A percentile compares a stretch with the other conserved stretches of the same genome.
These are phyloP conservation scores for Xylaria sp. DNA, from an alignment of 2,329 filamentous ascomycete genomes.

Conservation along the genomic window DNA sequence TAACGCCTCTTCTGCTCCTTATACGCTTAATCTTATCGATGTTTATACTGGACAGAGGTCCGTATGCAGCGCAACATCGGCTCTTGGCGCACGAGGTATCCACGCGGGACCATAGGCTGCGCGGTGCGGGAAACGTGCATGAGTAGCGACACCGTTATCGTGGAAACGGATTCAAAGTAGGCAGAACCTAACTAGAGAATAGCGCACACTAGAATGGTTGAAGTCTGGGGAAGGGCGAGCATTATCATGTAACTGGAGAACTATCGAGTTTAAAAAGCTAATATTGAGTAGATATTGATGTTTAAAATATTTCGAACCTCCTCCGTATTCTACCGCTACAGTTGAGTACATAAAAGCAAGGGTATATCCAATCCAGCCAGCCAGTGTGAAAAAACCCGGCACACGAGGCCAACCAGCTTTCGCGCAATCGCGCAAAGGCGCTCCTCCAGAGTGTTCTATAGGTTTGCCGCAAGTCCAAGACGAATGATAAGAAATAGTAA, in stretches of 20 bases:
- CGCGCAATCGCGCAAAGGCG: slow-evolving; percentile 6
- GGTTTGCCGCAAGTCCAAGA: slow-evolving; percentile 18
- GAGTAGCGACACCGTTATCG: not conserved
- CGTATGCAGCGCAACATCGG: slow-evolving; percentile 26
- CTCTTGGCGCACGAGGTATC: slow-evolving; percentile 35
- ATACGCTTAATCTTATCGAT: not conserved
- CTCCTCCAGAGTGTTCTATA: slow-evolving; percentile 34
- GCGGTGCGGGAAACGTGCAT: slow-evolving; percentile 34
- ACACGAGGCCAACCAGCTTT: slow-evolving; percentile 23
- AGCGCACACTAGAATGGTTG: not conserved
- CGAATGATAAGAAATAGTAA: slow-evolving; percentile 26
- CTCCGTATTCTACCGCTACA: slow-evolving; percentile 29
- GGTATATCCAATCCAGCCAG: slow-evolving; percentile 41
- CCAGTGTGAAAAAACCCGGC: slow-evolving; percentile 32
- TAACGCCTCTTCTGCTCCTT: not conserved
- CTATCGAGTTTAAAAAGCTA: not conserved
- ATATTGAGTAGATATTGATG: not conserved
- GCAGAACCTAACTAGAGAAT: not conserved
- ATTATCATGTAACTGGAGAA: not conserved
- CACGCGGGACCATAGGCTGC: slow-evolving; percentile 33
- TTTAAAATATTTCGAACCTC: slow-evolving; percentile 8
- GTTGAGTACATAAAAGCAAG: slow-evolving; percentile 29
- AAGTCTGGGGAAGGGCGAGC: not conserved
- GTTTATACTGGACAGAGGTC: not conserved
- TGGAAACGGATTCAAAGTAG: not conserved